These are phyloP conservation scores for Aspergillus sclerotiicarbonarius DNA, from an alignment of 495 filamentous ascomycete genomes.

Conservation along the genomic window DNA sequence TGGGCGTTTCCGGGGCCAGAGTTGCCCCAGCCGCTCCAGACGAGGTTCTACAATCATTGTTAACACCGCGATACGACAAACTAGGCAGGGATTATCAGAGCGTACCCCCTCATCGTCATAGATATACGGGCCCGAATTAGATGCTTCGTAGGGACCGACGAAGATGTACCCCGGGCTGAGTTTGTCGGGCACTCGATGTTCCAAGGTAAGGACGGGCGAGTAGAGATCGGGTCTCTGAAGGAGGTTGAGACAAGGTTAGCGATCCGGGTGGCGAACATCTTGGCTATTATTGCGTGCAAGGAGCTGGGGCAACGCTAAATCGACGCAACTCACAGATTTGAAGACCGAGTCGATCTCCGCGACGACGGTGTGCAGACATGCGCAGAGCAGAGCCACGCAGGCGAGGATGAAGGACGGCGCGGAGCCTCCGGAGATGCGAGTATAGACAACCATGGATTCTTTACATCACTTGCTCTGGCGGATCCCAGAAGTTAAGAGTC, in stretches of 20 bases:
- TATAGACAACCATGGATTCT: constrained; percentile 23
- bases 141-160: constrained; percentile 39
- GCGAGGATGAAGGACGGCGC: constrained; percentile 4
- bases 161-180: constrained; percentile 45
- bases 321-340: constrained; percentile 20
- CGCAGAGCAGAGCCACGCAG: not conserved
- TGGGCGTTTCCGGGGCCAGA: constrained; percentile 42
- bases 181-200: constrained; percentile 27
- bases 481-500: not conserved
- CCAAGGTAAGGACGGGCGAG: constrained; percentile 33
- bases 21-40: constrained; percentile 47
- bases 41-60: constrained; percentile 35
- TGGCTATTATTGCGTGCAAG: not conserved
- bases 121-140: constrained; percentile 45
- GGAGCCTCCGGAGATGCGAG: constrained; percentile 14
- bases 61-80: constrained; percentile 4
- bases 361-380: constrained; percentile 4
- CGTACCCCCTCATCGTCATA: constrained; percentile 46
- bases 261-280: constrained; percentile 7
- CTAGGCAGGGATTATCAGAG: not conserved
- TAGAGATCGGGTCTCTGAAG: constrained; percentile 43
- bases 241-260: constrained; percentile 12
- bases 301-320: too few species aligned
- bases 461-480: constrained; percentile 17
- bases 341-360: constrained; percentile 20